Evolutionary conservation across 371 early-diverging fungal genomes (phyloP), one percentile per base, ranked within the genome.

Genomic region (Gilbertella persicaria): DNA sequence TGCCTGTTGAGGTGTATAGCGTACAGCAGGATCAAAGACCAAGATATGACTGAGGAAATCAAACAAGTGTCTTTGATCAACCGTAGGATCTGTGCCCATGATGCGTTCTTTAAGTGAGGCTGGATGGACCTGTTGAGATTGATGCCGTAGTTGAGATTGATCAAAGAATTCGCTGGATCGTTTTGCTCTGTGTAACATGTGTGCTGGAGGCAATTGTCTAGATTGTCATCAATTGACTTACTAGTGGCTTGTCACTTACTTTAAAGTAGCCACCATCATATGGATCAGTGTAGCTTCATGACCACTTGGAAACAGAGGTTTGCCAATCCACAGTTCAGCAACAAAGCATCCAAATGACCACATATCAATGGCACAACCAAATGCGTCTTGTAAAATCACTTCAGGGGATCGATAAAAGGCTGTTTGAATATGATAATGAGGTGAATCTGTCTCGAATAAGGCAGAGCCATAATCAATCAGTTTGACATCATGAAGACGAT

Each of bases 281-380:
- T 79, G 74, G 6, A 98, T 55, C 63, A 96, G 94, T 51, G 95
- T 88, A 64, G 89, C 90, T 75, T 97, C 97, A 41, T 91, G 89
- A 6, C 84, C 82, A 8, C 97, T 97, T 0, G 97, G 96, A 66
- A 97, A 95, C 50, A 98, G 64, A 0, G 97, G 97, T 4, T 89
- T 68, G 0, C 96, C 96, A 0, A 94, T 64, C 62, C 88, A 93
- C 13, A 99, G 74, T 68, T 99, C 99, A 5, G 95, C 98, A n/a
- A 96, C 92, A 51, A 99, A 93, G 69, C 99, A 99, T 0, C 99
- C 99, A 9, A 98, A 77, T 0, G 98, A 95, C 99, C 99, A 99
- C 86, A 99, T 96, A 69, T 99, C 99, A 39, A 97, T 94, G 12
- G 93, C 78, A 38, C 94, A 88, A 8, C 92, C 85, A 75, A 96